A percentile compares a stretch with the other conserved stretches of the same genome.
Evolutionary conservation across 2,329 filamentous ascomycete species (phyloP).

Genomic region (Diaporthe sp.): DNA sequence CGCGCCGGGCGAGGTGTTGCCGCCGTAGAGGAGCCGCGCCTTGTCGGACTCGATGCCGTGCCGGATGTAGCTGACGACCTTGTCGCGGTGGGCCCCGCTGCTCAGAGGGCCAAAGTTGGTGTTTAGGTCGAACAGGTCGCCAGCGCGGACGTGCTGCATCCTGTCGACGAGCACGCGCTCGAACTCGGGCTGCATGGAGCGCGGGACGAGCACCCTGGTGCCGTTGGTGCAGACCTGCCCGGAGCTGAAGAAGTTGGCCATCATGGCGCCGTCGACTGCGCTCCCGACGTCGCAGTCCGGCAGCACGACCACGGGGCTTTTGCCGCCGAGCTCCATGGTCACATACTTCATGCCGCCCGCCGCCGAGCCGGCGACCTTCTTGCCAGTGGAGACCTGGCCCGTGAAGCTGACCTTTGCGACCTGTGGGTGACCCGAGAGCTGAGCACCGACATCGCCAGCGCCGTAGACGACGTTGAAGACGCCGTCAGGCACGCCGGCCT

Average conservation of each 20-base stretch:
- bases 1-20: conserved; percentile 65
- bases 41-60: conserved; percentile 80
- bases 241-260: conserved; percentile 92
- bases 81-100: conserved; percentile 78
- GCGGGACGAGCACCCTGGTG: conserved; percentile 85
- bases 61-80: conserved; percentile 81
- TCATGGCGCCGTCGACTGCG: conserved; percentile 91
- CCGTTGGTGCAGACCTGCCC: conserved; percentile 96
- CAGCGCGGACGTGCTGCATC: conserved; percentile 75
- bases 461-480: conserved; percentile 92
- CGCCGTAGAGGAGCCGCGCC: conserved; percentile 80
- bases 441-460: conserved; percentile 79
- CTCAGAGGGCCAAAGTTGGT: conserved; percentile 90
- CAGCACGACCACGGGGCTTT: conserved; percentile 83
- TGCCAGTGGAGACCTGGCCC: conserved; percentile 84
- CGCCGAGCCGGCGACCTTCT: conserved; percentile 82
- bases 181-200: conserved; percentile 72
- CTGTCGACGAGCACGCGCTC: conserved; percentile 77
- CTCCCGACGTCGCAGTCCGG: conserved; percentile 82
- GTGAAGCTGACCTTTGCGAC: conserved; percentile 93
- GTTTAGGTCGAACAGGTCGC: conserved; percentile 74
- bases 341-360: conserved; percentile 87
- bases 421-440: conserved; percentile 75
- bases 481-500: conserved; percentile 82
- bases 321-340: conserved; percentile 92